Base-by-base conservation (phyloP, 1,284 basidiomycete genomes). In the Microbotryum saponariae region DNA sequence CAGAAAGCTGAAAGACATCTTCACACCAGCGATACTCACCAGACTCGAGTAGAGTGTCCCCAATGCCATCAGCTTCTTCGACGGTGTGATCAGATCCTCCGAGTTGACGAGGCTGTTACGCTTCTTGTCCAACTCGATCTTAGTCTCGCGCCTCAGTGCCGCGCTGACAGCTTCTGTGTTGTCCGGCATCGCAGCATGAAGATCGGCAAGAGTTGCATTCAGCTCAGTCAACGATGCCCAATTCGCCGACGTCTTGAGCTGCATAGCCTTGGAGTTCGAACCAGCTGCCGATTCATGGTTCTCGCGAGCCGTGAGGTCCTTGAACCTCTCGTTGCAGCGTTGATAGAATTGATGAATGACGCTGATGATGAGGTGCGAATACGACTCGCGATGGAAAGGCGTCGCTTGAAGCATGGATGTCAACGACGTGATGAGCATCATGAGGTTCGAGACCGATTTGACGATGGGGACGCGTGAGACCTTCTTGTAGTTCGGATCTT, bases 321-420 rank as follows among this genome's bases (percentile, higher is more conserved):
- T 85, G 76, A 91, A 97, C 33, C 86, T 81, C 71, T 91, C 86
- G 68, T 87, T 91, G 72, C 92, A 96, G 47, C 88, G 84, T 73
- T 96, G 91, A 73, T 97, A 97, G 75, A 93, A 97, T 74, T 97
- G 92, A 45, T 96, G 90, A 55, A 97, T 88, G 49, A 97, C 88
- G n/a, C 88, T 87, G 27, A 98, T 82, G 64, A 98, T 91, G 46
- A 98, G 79, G n/a, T 91, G 83, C 33, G 90, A 86, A 75, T 97
- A 93, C 74, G 86, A 91, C 74, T 97, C 94, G 62, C 87, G 83
- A 72, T 97, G 93, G 78, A 98, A 97, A 0, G 94, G 92, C n/a
- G 91, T 92, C 18, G 86, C 87, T 59, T 85, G 82, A 10, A 97
- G 82, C 91, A 97, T 97, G 9, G 83, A 82, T 72, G 92, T 97